These are phyloP conservation scores for Debaryomycetaceae sp. DNA, from an alignment of 1,139 yeast genomes.

Conservation along the genomic window DNA sequence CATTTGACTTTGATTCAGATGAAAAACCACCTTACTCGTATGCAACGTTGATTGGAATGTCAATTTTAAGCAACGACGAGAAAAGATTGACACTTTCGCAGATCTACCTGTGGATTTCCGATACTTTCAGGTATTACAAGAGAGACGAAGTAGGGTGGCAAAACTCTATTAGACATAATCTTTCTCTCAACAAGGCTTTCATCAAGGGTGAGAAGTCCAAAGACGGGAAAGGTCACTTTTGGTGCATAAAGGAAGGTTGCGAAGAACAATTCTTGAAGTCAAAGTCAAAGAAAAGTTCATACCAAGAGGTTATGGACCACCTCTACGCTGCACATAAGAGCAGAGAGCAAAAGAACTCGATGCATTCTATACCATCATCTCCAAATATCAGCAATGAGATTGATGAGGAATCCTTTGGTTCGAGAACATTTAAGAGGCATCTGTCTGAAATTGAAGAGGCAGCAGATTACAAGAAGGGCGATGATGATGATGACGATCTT, in stretches of 20 bases:
- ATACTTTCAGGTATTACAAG: slow-evolving; percentile 79
- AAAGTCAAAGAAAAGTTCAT: slow-evolving; percentile 46
- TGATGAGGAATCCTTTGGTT: slow-evolving; percentile 1
- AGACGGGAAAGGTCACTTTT: slow-evolving; percentile 95
- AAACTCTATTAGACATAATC: slow-evolving; percentile 82
- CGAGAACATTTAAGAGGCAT: slow-evolving; percentile 3
- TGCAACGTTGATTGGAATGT: slow-evolving; percentile 92
- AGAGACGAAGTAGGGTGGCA: slow-evolving; percentile 94
- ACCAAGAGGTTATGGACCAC: slow-evolving; percentile 47
- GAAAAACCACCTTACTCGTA: slow-evolving; percentile 91
- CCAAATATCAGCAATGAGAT: slow-evolving; percentile 21
- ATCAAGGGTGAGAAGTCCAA: slow-evolving; percentile 88
- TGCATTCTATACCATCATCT: slow-evolving; percentile 32
- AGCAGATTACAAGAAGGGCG: slow-evolving; percentile 13
- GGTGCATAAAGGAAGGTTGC: slow-evolving; percentile 84
- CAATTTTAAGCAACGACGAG: slow-evolving; percentile 79
- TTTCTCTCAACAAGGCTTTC: slow-evolving; percentile 83
- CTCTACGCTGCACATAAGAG: slow-evolving; percentile 13
- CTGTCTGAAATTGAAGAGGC: slow-evolving; percentile 8
- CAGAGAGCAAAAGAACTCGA: slow-evolving; percentile 15
- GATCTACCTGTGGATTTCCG: slow-evolving; percentile 90
- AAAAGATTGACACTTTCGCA: slow-evolving; percentile 83
- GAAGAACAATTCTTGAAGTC: slow-evolving; percentile 79
- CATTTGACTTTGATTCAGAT: slow-evolving; percentile 41
- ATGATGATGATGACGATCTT: slow-evolving; percentile 11